phyloP scores from a whole-genome alignment of 805 yeast species.

The Metschnikowia noctiluminum region DNA sequence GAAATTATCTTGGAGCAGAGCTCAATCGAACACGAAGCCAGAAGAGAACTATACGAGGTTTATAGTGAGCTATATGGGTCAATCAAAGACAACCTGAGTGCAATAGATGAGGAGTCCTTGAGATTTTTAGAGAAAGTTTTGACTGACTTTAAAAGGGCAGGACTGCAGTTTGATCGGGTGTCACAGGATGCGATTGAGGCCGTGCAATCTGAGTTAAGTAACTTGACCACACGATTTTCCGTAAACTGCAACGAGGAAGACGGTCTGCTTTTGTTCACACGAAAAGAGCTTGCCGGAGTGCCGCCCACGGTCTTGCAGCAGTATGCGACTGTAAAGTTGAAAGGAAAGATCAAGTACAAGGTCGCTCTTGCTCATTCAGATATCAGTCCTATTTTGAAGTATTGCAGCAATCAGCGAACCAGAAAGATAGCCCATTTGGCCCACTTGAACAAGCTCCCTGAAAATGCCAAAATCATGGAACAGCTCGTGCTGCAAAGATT shows the following conservation, averaged over 20 bases:
- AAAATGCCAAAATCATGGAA: constrained; percentile 56
- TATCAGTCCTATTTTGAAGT: constrained; percentile 66
- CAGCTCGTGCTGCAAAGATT: constrained; percentile 61
- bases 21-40: constrained; percentile 47
- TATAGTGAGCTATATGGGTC: constrained; percentile 50
- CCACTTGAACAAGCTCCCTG: constrained; percentile 59
- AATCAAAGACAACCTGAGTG: constrained; percentile 20
- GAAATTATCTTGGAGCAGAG: constrained; percentile 52
- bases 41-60: constrained; percentile 55
- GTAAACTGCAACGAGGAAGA: constrained; percentile 70
- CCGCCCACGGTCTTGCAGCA: constrained; percentile 59
- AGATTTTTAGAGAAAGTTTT: constrained; percentile 56
- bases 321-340: constrained; percentile 45
- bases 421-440: constrained; percentile 63
- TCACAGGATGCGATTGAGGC: constrained; percentile 53
- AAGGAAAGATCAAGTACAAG: constrained; percentile 44
- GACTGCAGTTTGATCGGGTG: constrained; percentile 58
- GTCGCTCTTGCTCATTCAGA: constrained; percentile 84
- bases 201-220: constrained; percentile 55
- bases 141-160: constrained; percentile 58
- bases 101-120: constrained; percentile 48
- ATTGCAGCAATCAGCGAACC: constrained; percentile 60
- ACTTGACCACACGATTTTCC: constrained; percentile 51
- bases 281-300: constrained; percentile 68
- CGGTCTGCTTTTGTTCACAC: constrained; percentile 57